Conservation (phyloP, 768 basidiomycete genomes). For the Termitomyces sp. region DNA sequence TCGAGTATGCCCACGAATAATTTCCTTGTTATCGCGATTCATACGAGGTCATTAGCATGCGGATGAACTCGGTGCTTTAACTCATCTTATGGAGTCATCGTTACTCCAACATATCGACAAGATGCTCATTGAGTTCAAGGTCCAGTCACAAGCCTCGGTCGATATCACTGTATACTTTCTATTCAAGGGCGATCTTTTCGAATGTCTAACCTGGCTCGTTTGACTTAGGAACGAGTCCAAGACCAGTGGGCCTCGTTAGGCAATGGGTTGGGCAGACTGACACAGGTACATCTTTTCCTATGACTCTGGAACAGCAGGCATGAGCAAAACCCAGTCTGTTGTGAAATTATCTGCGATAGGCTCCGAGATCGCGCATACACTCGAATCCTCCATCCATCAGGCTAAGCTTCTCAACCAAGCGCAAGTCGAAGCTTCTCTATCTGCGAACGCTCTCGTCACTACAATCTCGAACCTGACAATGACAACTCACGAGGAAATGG, state of each 20-base stretch:
- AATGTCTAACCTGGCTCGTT: background rate
- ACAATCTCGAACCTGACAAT: conserved; percentile 31
- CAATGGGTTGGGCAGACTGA: conserved; percentile 7
- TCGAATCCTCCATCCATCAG: conserved; percentile 22
- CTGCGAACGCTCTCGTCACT: conserved; percentile 28
- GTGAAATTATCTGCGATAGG: conserved; percentile 16
- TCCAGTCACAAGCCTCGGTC: conserved; percentile 7
- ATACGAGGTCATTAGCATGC: conserved; percentile 2
- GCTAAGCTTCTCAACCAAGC: conserved; percentile 12
- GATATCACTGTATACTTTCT: conserved; percentile 10
- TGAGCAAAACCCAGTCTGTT: conserved; percentile 14
- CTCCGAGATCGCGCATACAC: conserved; percentile 17
- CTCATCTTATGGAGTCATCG: background rate
- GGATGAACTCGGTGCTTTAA: background rate
- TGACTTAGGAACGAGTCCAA: conserved; percentile 7
- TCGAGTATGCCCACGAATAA: background rate
- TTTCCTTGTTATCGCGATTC: background rate
- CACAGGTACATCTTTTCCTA: conserved; percentile 3
- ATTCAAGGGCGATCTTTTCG: background rate
- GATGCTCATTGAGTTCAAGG: conserved; percentile 1
- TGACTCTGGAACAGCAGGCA: background rate
- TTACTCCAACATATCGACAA: conserved; percentile 2
- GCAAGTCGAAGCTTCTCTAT: conserved; percentile 30
- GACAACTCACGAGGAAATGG: conserved; percentile 35
- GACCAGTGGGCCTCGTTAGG: conserved; percentile 8